phyloP scores from a whole-genome alignment of 306 rosid genomes.

The Cucumis cinereus region DNA sequence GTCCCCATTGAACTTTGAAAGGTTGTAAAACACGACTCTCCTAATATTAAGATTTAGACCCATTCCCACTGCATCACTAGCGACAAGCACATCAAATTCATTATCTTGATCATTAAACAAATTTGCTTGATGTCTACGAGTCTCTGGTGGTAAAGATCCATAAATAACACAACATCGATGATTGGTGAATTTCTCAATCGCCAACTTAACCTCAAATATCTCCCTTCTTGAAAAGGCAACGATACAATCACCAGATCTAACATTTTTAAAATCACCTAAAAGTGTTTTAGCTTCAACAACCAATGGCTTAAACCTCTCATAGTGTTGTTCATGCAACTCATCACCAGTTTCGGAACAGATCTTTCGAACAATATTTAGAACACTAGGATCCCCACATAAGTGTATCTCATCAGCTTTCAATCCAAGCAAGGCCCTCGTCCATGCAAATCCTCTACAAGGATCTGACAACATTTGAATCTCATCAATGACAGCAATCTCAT shows the following conservation, averaged over 20 bases:
- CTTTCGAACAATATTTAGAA: slow-evolving; percentile 50
- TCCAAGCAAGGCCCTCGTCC: slow-evolving; percentile 90
- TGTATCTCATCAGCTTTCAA: slow-evolving; percentile 90
- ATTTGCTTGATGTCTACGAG: slow-evolving; percentile 77
- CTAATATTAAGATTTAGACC: slow-evolving; percentile 89
- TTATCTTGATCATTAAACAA: slow-evolving; percentile 71
- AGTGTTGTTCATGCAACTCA: slow-evolving; percentile 58
- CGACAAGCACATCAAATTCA: slow-evolving; percentile 75
- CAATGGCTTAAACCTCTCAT: slow-evolving; percentile 84
- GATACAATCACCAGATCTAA: slow-evolving; percentile 86
- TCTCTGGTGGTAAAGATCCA: slow-evolving; percentile 88
- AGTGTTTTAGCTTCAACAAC: slow-evolving; percentile 89
- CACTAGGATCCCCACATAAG: slow-evolving; percentile 83
- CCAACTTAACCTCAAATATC: slow-evolving; percentile 80
- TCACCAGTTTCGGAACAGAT: slow-evolving; percentile 74
- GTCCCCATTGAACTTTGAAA: slow-evolving; percentile 80
- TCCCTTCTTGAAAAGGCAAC: slow-evolving; percentile 96
- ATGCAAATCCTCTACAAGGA: slow-evolving; percentile 59
- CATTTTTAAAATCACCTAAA: slow-evolving; percentile 58
- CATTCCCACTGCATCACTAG: slow-evolving; percentile 98
- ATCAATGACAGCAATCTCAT: slow-evolving; percentile 76
- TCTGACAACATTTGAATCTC: slow-evolving; percentile 93
- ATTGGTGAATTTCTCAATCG: slow-evolving; percentile 66
- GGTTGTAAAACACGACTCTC: slow-evolving; percentile 71
- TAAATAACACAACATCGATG: slow-evolving; percentile 82